These are phyloP conservation scores for Stellera chamaejasme DNA, from an alignment of 345 rosid genomes.

Conservation along the genomic window DNA sequence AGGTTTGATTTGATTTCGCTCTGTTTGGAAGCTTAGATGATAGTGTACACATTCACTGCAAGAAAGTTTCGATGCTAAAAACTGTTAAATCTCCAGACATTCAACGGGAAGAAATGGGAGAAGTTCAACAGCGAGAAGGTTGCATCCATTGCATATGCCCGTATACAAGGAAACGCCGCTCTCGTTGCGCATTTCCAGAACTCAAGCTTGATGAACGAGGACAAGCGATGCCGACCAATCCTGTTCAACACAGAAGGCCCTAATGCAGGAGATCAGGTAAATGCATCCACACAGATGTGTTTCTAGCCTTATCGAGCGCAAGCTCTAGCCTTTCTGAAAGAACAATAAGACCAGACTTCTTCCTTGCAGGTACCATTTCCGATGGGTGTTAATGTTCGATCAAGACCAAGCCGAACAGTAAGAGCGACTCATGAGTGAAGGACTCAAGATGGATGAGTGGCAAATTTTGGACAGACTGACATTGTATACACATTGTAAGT, in stretches of 20 bases:
- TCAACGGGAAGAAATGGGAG: constrained; percentile 81
- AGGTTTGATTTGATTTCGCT: constrained; percentile 21
- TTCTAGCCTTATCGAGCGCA: not conserved
- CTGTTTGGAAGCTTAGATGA: not conserved
- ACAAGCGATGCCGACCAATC: constrained; percentile 65
- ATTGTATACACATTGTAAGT: too few relatives aligned
- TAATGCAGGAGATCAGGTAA: constrained; percentile 70
- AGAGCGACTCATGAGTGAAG: constrained; percentile 25
- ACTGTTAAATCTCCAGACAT: constrained; percentile 29
- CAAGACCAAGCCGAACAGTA: constrained; percentile 36
- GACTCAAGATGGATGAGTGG: constrained; percentile 9
- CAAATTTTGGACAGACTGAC: too few relatives aligned
- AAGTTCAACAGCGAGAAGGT: constrained; percentile 78
- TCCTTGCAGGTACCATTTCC: constrained; percentile 54
- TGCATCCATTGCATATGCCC: constrained; percentile 67
- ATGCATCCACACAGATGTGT: not conserved
- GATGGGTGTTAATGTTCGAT: constrained; percentile 43
- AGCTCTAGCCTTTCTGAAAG: not conserved
- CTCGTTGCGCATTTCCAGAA: constrained; percentile 77
- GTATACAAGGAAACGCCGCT: constrained; percentile 68
- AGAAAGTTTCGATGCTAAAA: not conserved
- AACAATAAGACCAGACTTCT: not conserved
- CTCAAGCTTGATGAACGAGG: constrained; percentile 81
- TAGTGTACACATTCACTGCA: not conserved
- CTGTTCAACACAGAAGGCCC: constrained; percentile 68